These are phyloP conservation scores for Silene uniflora DNA, from an alignment of 148 eudicot species.

Conservation along the genomic window DNA sequence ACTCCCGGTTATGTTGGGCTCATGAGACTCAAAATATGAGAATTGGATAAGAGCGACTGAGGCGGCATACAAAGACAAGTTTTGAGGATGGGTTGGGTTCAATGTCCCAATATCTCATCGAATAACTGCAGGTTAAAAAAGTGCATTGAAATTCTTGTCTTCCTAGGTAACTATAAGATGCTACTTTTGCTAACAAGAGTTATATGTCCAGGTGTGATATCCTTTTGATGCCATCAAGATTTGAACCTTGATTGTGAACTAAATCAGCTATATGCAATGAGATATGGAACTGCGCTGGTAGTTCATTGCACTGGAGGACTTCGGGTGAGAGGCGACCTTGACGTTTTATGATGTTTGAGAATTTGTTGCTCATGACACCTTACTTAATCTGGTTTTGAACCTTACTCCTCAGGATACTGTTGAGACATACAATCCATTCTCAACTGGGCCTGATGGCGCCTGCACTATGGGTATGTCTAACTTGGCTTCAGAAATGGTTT, in stretches of 20 bases:
- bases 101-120: slow-evolving; percentile 88
- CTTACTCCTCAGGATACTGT: slow-evolving; percentile 73
- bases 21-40: slow-evolving; percentile 79
- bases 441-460: slow-evolving; percentile 42
- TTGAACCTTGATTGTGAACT: slow-evolving; percentile 98
- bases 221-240: slow-evolving; percentile 96
- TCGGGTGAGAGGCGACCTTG: slow-evolving; percentile 45
- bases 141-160: neutral
- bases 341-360: neutral
- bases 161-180: neutral
- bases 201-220: slow-evolving; percentile 74
- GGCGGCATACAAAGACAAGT: slow-evolving; percentile 55
- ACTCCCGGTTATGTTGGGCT: slow-evolving; percentile 88
- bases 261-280: slow-evolving; percentile 96
- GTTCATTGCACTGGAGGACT: slow-evolving; percentile 97
- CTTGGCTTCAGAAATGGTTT: neutral
- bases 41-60: slow-evolving; percentile 91
- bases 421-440: slow-evolving; percentile 75
- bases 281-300: slow-evolving; percentile 89
- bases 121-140: slow-evolving; percentile 87
- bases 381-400: neutral
- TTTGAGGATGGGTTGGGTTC: slow-evolving; percentile 96
- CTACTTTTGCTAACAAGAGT: slow-evolving; percentile 6
- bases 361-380: neutral
- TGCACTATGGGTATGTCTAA: slow-evolving; percentile 80